Evolutionary conservation across 306 rosid genomes (phyloP).

Genomic region (Vachellia pachyceras): DNA sequence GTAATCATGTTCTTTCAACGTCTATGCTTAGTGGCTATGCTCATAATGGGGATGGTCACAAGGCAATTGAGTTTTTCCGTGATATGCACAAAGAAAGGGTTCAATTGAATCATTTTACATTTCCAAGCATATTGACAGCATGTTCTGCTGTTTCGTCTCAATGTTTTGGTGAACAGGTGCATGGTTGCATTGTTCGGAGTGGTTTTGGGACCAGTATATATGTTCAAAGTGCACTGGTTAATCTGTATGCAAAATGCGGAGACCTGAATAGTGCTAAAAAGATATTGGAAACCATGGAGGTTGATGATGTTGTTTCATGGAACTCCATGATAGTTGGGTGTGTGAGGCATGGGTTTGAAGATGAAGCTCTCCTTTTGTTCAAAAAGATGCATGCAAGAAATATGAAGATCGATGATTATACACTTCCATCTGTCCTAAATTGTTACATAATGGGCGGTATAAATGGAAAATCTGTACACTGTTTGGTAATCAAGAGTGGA

Average conservation of each 20-base stretch:
- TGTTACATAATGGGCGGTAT: conserved; percentile 51
- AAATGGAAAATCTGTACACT: conserved; percentile 58
- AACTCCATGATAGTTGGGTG: conserved; percentile 92
- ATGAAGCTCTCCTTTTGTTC: conserved; percentile 72
- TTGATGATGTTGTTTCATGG: conserved; percentile 77
- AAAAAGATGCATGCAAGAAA: conserved; percentile 70
- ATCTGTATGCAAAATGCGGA: conserved; percentile 88
- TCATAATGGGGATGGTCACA: conserved; percentile 66
- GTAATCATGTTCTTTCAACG: conserved; percentile 77
- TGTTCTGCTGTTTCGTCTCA: conserved; percentile 58
- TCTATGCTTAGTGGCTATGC: conserved; percentile 95
- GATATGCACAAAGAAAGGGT: conserved; percentile 61
- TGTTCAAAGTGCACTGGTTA: conserved; percentile 88
- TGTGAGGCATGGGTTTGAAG: conserved; percentile 63
- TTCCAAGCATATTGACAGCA: conserved; percentile 85
- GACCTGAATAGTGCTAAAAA: conserved; percentile 58
- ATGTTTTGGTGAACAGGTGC: conserved; percentile 82
- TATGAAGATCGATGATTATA: conserved; percentile 75
- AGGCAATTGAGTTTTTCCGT: conserved; percentile 71
- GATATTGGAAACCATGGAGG: conserved; percentile 65
- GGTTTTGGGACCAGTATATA: conserved; percentile 74
- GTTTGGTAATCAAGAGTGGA: conserved; percentile 74
- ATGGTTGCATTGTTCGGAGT: conserved; percentile 63
- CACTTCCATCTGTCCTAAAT: conserved; percentile 82
- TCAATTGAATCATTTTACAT: conserved; percentile 77